Evolutionary conservation across 306 rosid genomes (phyloP).

Genomic region (Vachellia collinsii): DNA sequence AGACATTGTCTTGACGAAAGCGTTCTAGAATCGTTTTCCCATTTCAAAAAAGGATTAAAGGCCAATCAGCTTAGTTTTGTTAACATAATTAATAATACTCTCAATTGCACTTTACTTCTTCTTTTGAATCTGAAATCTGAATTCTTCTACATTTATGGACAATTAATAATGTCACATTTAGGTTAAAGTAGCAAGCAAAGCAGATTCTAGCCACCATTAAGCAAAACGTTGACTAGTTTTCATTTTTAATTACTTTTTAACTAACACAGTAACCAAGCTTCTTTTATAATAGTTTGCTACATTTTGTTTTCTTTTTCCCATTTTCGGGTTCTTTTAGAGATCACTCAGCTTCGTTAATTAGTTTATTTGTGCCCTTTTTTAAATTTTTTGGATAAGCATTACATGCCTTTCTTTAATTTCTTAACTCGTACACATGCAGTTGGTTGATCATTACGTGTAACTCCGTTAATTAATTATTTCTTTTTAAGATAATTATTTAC

Average conservation of each 20-base stretch:
- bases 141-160: background rate
- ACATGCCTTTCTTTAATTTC: background rate
- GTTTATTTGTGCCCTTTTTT: background rate
- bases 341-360: background rate
- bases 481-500: no score
- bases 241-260: no score
- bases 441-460: background rate
- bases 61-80: background rate
- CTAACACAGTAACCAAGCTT: no score
- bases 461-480: background rate
- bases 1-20: background rate
- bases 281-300: background rate
- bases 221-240: background rate
- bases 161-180: background rate
- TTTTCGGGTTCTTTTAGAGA: background rate
- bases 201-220: background rate
- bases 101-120: background rate
- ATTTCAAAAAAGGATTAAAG: background rate
- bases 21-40: background rate
- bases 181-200: conserved; percentile 1
- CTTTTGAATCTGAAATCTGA: conserved; percentile 1
- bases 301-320: background rate
- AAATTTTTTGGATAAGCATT: background rate
- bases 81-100: background rate
- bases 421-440: background rate